phyloP scores from a whole-genome alignment of 148 eudicot species.

The Euryodendron excelsum region DNA sequence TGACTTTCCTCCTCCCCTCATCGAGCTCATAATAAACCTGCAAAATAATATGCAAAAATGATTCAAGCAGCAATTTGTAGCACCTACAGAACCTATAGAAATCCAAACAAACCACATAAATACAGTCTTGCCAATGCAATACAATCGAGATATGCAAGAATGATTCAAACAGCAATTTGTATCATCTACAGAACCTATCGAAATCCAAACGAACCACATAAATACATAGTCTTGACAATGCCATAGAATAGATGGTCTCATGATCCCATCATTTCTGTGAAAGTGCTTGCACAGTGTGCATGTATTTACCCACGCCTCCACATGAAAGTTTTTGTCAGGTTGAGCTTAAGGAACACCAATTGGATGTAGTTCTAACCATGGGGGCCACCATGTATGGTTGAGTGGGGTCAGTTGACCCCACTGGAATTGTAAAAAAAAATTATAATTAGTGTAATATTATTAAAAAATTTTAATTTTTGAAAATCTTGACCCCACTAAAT shows the following conservation, averaged over 20 bases:
- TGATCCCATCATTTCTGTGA: not conserved
- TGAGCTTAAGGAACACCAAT: not conserved
- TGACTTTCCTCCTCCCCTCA: constrained; percentile 61
- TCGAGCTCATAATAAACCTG: constrained; percentile 95
- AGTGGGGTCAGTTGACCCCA: too few species aligned
- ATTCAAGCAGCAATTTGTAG: not conserved
- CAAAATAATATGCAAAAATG: constrained; percentile 17
- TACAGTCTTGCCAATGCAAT: not conserved
- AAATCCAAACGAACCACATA: not conserved
- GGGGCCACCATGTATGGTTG: too few species aligned
- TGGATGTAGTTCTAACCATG: too few species aligned
- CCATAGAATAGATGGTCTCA: not conserved
- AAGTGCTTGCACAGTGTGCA: not conserved
- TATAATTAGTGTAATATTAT: too few species aligned
- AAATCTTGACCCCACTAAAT: too few species aligned
- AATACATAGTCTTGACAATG: not conserved
- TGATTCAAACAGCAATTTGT: not conserved
- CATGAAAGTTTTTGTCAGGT: not conserved
- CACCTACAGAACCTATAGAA: not conserved
- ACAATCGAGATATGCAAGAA: not conserved
- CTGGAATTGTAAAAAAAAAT: too few species aligned
- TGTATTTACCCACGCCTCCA: not conserved
- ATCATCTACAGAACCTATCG: not conserved
- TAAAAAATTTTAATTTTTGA: too few species aligned
- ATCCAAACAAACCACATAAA: not conserved